These are phyloP conservation scores for Mallotus repandus DNA, from an alignment of 441 rosid species.

Conservation along the genomic window DNA sequence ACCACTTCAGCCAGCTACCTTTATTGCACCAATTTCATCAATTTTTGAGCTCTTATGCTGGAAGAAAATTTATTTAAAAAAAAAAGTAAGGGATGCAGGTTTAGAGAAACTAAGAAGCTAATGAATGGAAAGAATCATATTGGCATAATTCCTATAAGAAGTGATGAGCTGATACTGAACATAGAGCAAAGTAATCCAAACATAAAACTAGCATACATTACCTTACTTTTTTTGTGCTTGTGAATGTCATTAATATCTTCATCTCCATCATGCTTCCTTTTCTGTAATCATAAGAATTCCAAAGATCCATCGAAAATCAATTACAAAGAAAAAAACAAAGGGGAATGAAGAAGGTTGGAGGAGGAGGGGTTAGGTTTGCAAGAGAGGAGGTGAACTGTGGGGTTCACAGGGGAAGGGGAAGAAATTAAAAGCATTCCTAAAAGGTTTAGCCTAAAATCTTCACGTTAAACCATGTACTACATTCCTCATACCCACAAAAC, in stretches of 20 bases:
- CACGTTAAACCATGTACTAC: neutral
- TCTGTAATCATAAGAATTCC: constrained; percentile 48
- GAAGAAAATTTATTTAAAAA: constrained; percentile 10
- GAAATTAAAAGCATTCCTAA: neutral
- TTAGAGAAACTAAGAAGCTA: constrained; percentile 15
- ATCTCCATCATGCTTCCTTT: constrained; percentile 93
- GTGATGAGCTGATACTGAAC: neutral
- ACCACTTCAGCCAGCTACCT: constrained; percentile 76
- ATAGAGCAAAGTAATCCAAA: constrained; percentile 7
- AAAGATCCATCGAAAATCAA: constrained; percentile 1
- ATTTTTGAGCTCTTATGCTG: constrained; percentile 93
- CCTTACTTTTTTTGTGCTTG: constrained; percentile 94
- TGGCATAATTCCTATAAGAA: constrained; percentile 5
- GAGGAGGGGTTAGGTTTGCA: too few species aligned
- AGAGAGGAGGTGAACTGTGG: neutral
- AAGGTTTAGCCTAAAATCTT: neutral
- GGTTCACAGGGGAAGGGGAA: neutral
- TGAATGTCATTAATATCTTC: constrained; percentile 82
- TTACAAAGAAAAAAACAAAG: neutral
- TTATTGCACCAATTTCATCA: constrained; percentile 85
- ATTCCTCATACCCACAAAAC: neutral
- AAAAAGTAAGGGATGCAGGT: neutral
- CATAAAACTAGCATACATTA: constrained; percentile 32
- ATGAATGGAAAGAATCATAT: neutral
- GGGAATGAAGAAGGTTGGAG: too few species aligned